Base-by-base conservation (phyloP, 805 yeast genomes). In the Saccharomyces jurei region DNA sequence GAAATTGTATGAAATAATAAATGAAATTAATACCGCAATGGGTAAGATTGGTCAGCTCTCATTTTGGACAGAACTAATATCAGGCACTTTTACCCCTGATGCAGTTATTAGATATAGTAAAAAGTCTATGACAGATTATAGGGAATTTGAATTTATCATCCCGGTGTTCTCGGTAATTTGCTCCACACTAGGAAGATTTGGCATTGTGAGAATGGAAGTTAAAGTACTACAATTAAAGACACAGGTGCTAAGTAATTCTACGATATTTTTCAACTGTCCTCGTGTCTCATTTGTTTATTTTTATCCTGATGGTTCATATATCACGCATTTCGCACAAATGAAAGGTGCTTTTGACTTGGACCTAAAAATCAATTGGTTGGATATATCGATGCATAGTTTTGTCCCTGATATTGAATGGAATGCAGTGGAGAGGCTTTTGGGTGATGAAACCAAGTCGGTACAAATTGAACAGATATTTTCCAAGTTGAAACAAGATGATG, bases 281-380 rank as follows among this genome's bases (percentile, higher is more conserved):
- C 71, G 81, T 48, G 73, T 78, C 36, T 70, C 79, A 1, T 68
- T 78, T 49, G 72, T 78, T 17, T 79, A 77, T 59, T 75, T 79
- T 67, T 87, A 82, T 64, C 68, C 72, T 1, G 96, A 88, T 68
- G 95, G 94, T 0, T 83, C 91, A 2, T 77, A 78, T 60, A 81
- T 87, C 8, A 77, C 80, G 9, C 78, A 84, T 50, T 74, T 75
- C 54, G 88, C 92, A 0, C 80, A 80, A 21, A 69, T 84, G 46
- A 81, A 82, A 58, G 80, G 87, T 9, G 73, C 81, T 6, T 79
- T 89, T 71, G 84, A 81, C 63, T 74, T 84, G 31, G 79, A 77
- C 52, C 72, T 87, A 56, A 78, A 80, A 58, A 79, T 89, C 29
- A 95, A 88, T 59, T 86, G 87, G 81, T 66, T 86, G 47, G 95